Percentiles rank a stretch among this genome's conserved stretches.
Conservation (phyloP, 2,329 filamentous ascomycete species). For the Whalleya microplaca region DNA sequence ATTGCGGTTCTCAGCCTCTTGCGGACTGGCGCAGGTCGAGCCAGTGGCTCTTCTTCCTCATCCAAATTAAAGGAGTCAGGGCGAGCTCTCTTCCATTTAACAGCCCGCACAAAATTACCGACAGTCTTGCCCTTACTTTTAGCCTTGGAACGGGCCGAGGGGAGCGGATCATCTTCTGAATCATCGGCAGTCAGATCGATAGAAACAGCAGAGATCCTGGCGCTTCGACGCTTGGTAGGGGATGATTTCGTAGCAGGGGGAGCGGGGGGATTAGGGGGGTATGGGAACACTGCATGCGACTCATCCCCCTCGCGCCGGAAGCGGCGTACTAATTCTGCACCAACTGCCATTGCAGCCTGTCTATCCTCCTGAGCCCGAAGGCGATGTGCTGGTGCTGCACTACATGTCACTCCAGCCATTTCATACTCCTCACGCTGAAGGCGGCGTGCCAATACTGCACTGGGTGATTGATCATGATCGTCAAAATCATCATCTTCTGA, state of each 20-base stretch:
- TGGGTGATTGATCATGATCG: slow-evolving; percentile 29
- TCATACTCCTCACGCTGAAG: slow-evolving; percentile 34
- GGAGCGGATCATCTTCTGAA: slow-evolving; percentile 3
- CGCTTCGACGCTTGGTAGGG: slow-evolving; percentile 9
- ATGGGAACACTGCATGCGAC: too few relatives aligned
- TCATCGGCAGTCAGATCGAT: background rate
- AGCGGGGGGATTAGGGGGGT: too few relatives aligned
- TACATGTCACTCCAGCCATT: slow-evolving; percentile 4
- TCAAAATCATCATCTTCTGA: slow-evolving; percentile 32
- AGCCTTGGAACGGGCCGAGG: background rate
- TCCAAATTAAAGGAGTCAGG: background rate
- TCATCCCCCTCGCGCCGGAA: too few relatives aligned
- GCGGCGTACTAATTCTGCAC: too few relatives aligned
- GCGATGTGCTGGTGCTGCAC: too few relatives aligned
- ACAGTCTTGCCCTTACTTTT: slow-evolving; percentile 13
- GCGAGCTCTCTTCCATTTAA: background rate
- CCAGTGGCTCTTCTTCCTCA: slow-evolving; percentile 19
- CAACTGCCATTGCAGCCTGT: too few relatives aligned
- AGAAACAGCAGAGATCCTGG: slow-evolving; percentile 1
- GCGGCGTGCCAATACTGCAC: slow-evolving; percentile 21
- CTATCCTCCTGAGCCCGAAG: too few relatives aligned
- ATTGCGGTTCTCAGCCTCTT: slow-evolving; percentile 14
- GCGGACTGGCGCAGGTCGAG: slow-evolving; percentile 12
- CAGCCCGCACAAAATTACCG: background rate
- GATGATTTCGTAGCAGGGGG: too few relatives aligned